These are phyloP conservation scores for Aspergillus sp. DNA, from an alignment of 2,329 filamentous ascomycete species.

Conservation along the genomic window DNA sequence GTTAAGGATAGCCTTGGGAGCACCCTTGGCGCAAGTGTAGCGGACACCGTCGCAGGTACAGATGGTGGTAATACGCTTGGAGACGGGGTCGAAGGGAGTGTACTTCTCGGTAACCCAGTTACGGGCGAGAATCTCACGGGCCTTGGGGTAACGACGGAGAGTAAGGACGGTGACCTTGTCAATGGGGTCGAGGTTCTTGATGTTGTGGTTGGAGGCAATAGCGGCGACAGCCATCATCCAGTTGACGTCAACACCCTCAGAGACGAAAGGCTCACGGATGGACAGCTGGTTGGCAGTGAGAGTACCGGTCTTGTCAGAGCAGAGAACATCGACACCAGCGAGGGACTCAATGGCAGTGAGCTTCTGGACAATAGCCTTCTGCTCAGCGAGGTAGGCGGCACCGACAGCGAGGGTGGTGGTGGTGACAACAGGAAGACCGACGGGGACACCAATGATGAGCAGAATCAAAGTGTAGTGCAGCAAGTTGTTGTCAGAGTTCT, in stretches of 20 bases:
- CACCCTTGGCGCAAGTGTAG: slow-evolving; percentile 72
- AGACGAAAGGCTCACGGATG: slow-evolving; percentile 71
- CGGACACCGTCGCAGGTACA: slow-evolving; percentile 65
- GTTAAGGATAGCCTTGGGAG: slow-evolving; percentile 68
- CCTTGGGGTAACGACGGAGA: slow-evolving; percentile 71
- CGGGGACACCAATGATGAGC: slow-evolving; percentile 72
- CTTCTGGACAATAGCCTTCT: slow-evolving; percentile 77
- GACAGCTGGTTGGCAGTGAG: slow-evolving; percentile 59
- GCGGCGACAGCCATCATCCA: slow-evolving; percentile 82
- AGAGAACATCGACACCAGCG: slow-evolving; percentile 70
- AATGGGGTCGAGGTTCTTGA: slow-evolving; percentile 73
- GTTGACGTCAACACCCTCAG: slow-evolving; percentile 72
- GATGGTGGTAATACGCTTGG: slow-evolving; percentile 70
- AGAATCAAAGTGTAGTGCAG: slow-evolving; percentile 66
- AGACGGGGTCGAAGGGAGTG: slow-evolving; percentile 68
- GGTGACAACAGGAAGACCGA: slow-evolving; percentile 74
- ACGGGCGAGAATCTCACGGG: slow-evolving; percentile 68
- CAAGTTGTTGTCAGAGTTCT: slow-evolving; percentile 57
- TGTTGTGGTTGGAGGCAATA: slow-evolving; percentile 72
- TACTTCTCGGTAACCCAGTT: slow-evolving; percentile 76
- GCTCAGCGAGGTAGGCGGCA: slow-evolving; percentile 70
- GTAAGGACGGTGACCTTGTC: slow-evolving; percentile 75
- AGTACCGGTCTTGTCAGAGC: slow-evolving; percentile 78
- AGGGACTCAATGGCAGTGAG: slow-evolving; percentile 73
- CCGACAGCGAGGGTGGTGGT: slow-evolving; percentile 74